Base-by-base conservation (phyloP, 2,329 filamentous ascomycete genomes). In the Aureobasidium sp. region DNA sequence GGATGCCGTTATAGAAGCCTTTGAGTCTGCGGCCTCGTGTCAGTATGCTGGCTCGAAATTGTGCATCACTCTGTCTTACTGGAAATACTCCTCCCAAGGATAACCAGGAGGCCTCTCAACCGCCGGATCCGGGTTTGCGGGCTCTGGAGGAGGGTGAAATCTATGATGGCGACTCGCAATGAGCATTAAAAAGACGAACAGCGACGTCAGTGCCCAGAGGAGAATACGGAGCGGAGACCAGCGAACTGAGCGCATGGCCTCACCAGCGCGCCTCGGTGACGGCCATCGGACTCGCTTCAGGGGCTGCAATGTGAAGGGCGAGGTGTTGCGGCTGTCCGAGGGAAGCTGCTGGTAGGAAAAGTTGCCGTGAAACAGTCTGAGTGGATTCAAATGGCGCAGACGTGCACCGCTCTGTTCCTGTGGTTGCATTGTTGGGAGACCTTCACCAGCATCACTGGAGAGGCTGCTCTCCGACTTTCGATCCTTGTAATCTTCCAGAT, bases 1-100 rank as follows among this genome's bases (percentile, higher is more conserved):
- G 72, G 41, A 81, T 71, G 59, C 79, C 79, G 57, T 78, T 79
- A 70, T 77, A 81, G 68, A 76, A 79, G 46, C 76, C 78, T 63
- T 75, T 74, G 53, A 81, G 65, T 50, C 76, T 77, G 65, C n/a
- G 69, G 62, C 1, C 24, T 8, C 36, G 9, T 76, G 80, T 65
- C 75, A 71, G 67, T 78, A 74, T 78, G 80, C 66, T 73, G 73
- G 65, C 75, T 17, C 79, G 17, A 43, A 73, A 70, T 63, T 71
- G 71, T 41, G 69, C 7, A 6, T 34, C 34, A 17, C 8, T 7
- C 1, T 68, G 6, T 41, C 57, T 41, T 61, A 61, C 57, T 15
- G 47, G 3, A 15, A 8, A 27, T 61, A 61, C 13, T 52, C 47
- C 17, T 61, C 57, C 57, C 57, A 61, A 13, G 57, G 57, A 52